These are phyloP conservation scores for Trichoderma gamsii DNA, from an alignment of 495 filamentous ascomycete genomes.

Conservation along the genomic window DNA sequence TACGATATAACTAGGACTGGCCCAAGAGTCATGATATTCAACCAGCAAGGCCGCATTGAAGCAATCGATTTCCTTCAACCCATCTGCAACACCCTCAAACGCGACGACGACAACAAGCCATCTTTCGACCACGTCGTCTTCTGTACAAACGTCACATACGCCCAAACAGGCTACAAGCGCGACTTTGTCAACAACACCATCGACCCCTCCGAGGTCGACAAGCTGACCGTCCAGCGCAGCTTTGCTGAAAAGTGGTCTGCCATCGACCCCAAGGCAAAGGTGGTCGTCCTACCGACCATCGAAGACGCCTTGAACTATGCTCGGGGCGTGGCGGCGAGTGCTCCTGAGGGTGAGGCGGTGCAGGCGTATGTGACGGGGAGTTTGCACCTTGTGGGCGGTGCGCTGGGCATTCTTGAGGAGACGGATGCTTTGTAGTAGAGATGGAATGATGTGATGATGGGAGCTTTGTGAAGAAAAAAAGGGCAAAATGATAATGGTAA, in stretches of 20 bases:
- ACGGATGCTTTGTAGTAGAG: conserved; percentile 36
- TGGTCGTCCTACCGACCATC: conserved; percentile 67
- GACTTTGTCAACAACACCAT: conserved; percentile 76
- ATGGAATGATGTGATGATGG: neutral
- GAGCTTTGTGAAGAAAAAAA: neutral
- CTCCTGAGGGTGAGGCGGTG: conserved; percentile 27
- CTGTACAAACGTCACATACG: conserved; percentile 81
- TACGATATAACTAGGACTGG: conserved; percentile 20
- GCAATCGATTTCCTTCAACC: conserved; percentile 61
- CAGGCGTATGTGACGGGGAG: conserved; percentile 57
- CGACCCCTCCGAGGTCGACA: conserved; percentile 58
- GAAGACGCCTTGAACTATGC: conserved; percentile 77
- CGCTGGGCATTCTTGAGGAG: conserved; percentile 44
- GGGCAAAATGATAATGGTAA: neutral
- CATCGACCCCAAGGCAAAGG: conserved; percentile 54
- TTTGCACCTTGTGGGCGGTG: conserved; percentile 55
- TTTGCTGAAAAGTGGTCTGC: conserved; percentile 68
- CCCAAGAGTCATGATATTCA: conserved; percentile 78
- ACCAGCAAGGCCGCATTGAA: conserved; percentile 87
- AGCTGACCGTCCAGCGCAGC: conserved; percentile 63
- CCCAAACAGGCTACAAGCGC: conserved; percentile 57
- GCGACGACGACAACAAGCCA: conserved; percentile 30
- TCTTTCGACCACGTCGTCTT: conserved; percentile 80
- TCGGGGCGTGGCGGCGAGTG: conserved; percentile 39
- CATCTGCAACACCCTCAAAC: conserved; percentile 50